Evolutionary conservation across 2,329 filamentous ascomycete genomes (phyloP), one percentile per base, ranked within the genome.

Genomic region (Sclerotinia glacialis): DNA sequence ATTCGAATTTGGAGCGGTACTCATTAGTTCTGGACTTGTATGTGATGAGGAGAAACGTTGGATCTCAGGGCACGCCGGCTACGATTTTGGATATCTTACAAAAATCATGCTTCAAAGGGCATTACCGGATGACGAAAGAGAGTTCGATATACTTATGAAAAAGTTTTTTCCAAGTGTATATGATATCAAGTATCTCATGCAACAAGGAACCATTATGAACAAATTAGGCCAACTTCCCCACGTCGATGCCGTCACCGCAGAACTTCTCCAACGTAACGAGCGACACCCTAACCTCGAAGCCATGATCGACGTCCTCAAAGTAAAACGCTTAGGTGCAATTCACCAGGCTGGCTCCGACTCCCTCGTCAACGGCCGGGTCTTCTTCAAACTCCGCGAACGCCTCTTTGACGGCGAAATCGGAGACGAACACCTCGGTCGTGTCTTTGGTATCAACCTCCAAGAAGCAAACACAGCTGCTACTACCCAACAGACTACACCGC

Each of bases 181-280:
- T 77, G 95, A 99, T 76, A 95, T 99, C 72, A 99, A 99, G 80
- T 96, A 95, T 77, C 85, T 99, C 50, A 94, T 97, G 86, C 96
- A 97, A 77, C 88, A 93, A 74, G 93, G 92, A 37, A 89, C 90
- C 71, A 86, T 86, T 72, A 84, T 89, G 64, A 86, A 90, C 75
- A 85, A 86, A 65, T 83, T 85, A 60, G 85, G 80, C 76, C 89
- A 86, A 75, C 80, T 80, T 72, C 87, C 84, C 11, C 88, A 86
- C 56, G 81, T 85, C 64, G 89, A 91, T 67, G 83, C 85, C 2
- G 81, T 82, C 66, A 89, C 87, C 21, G 82, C 85, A 31, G 90
- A 92, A 75, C 90, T 97, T 67, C 82, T 98, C 69, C 87, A 89
- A 71, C 92, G 91, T 72, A 89, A 97, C 66, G 93, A 95, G 74